Evolutionary conservation across 306 rosid species (phyloP).

Genomic region (Prunus fruticosa): DNA sequence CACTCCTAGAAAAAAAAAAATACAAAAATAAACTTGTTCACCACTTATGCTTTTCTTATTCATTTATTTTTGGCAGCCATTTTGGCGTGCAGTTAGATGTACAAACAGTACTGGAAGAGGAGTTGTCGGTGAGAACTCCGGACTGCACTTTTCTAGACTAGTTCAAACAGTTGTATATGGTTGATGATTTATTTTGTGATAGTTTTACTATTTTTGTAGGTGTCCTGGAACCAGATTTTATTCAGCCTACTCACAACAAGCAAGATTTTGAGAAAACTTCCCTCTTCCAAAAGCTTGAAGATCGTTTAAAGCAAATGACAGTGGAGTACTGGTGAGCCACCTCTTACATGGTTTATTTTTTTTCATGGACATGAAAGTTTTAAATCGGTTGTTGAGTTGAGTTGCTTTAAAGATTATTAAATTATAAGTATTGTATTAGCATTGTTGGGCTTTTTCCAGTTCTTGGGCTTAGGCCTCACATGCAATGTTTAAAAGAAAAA

Average conservation of each 20-base stretch:
- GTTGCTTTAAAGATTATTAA: too few relatives aligned
- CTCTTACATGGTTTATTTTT: not conserved
- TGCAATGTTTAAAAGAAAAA: too few relatives aligned
- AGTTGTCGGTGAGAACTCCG: constrained; percentile 72
- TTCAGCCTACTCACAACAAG: constrained; percentile 86
- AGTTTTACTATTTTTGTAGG: constrained; percentile 37
- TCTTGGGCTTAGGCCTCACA: too few relatives aligned
- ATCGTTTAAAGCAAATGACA: constrained; percentile 75
- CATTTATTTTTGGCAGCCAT: constrained; percentile 57
- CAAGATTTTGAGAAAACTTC: constrained; percentile 93
- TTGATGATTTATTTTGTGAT: not conserved
- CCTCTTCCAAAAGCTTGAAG: constrained; percentile 80
- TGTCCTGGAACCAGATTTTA: constrained; percentile 73
- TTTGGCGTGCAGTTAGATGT: constrained; percentile 70
- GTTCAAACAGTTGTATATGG: not conserved
- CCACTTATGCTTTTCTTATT: not conserved
- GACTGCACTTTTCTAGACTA: constrained; percentile 1
- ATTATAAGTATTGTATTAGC: too few relatives aligned
- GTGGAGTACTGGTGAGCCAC: constrained; percentile 71
- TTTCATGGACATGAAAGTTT: too few relatives aligned
- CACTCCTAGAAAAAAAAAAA: not conserved
- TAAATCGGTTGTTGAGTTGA: too few relatives aligned
- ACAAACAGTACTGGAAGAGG: constrained; percentile 63
- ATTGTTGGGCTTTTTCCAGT: too few relatives aligned
- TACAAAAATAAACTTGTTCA: not conserved